Evolutionary conservation across 495 filamentous ascomycete genomes (phyloP), one percentile per base, ranked within the genome.

Genomic region (Tuber aestivum): DNA sequence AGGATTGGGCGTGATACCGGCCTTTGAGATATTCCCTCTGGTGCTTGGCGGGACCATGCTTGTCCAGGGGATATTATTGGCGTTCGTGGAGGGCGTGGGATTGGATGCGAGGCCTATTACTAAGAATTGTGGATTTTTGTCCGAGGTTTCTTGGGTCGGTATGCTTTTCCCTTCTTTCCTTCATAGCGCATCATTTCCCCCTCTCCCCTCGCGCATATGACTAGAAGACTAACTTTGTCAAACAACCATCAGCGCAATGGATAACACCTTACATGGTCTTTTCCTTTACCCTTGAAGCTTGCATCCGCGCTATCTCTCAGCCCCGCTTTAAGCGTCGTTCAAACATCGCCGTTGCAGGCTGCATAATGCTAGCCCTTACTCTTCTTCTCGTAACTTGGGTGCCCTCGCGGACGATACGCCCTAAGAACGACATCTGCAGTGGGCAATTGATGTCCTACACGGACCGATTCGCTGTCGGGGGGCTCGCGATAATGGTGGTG

Each of bases 101-200:
- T 48, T 75, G 45, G 70, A 68, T 38, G 70, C 32, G 50, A 71
- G 44, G 4, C 41, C 71, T 12, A 74, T 80, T 38, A 41, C 41
- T 27, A 48, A 48, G 74, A 77, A 73, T 38, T 81, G 79, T 71
- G 71, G 78, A 32, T 81, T 69, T 61, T 61, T 41, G 41, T 81
- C 78, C 23, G 79, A 81, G 41, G 72, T 77, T 65, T 41, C 78
- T 44, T 81, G 79, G 79, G 75, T 77, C 72, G 79, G 79, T 81
- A 69, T 72, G 79, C n/a, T 80, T 32, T 21, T 50, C 50, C 12
- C 23, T 70, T 41, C 23, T 21, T 41, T 50, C 9, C 74, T 65
- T 65, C 56, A 65, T 27, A 65, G 32, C 56, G n/a, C 32, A 65
- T 65, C 56, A 65, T 12, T 65, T 65, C 27, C n/a, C 56, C 50